Percentiles rank a stretch among this genome's conserved stretches.
phyloP scores from a whole-genome alignment of 371 early-diverging fungal species.

The Rhizopus microsporus region DNA sequence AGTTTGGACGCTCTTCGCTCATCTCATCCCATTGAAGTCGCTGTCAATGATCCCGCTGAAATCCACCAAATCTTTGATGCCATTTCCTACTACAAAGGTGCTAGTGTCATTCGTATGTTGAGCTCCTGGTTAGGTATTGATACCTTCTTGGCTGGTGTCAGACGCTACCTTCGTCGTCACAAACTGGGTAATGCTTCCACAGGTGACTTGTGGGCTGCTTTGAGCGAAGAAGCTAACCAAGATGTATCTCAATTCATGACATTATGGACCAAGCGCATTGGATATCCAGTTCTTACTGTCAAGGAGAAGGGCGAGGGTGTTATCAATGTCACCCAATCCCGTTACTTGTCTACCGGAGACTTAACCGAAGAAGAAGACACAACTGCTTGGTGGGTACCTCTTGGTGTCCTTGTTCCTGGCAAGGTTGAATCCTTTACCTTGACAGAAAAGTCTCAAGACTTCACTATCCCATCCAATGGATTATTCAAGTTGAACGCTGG shows the following conservation, averaged over 20 bases:
- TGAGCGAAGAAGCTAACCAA: conserved; percentile 68
- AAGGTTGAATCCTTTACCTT: conserved; percentile 40
- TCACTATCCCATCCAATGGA: conserved; percentile 43
- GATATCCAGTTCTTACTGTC: conserved; percentile 78
- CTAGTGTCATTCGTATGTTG: conserved; percentile 90
- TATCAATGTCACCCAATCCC: conserved; percentile 68
- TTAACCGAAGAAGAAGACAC: conserved; percentile 63
- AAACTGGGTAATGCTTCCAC: conserved; percentile 82
- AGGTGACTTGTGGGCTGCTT: conserved; percentile 81
- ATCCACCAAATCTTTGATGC: conserved; percentile 81
- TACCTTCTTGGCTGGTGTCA: conserved; percentile 71
- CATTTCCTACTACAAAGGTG: conserved; percentile 88
- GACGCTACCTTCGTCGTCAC: conserved; percentile 76
- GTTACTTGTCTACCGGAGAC: conserved; percentile 81
- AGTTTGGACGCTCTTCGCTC: conserved; percentile 75
- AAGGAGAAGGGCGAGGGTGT: conserved; percentile 51
- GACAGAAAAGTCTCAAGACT: conserved; percentile 45
- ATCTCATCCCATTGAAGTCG: conserved; percentile 86
- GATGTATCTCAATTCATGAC: conserved; percentile 78
- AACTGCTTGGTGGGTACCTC: conserved; percentile 63
- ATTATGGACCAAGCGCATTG: conserved; percentile 82
- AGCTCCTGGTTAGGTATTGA: conserved; percentile 62
- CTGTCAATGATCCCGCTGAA: conserved; percentile 77
- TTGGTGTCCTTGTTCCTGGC: conserved; percentile 47
- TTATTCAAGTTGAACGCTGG: conserved; percentile 61